Evolutionary conservation across 306 rosid genomes (phyloP).

Genomic region (Casuarina cunninghamiana): DNA sequence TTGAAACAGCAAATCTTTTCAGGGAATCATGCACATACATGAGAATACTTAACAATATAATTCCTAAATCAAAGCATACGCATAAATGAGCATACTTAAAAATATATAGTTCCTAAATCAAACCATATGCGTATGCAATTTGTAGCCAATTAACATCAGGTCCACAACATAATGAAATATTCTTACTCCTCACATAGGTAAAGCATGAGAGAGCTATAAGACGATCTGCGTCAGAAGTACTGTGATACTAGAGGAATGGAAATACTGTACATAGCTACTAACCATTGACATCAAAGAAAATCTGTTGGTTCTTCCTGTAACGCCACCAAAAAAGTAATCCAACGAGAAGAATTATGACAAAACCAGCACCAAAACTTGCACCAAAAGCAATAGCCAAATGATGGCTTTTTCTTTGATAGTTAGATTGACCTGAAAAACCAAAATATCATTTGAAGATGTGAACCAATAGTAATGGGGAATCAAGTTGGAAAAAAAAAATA

Average conservation of each 20-base stretch:
- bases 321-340: constrained; percentile 86
- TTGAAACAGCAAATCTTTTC: neutral
- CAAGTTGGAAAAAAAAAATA: constrained; percentile 4
- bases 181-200: neutral
- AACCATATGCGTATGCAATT: neutral
- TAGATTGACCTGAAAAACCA: constrained; percentile 57
- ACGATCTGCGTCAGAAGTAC: neutral
- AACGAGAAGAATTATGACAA: constrained; percentile 53
- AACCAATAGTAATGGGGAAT: constrained; percentile 12
- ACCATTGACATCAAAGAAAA: constrained; percentile 97
- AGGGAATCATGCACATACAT: constrained; percentile 5
- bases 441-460: constrained; percentile 30
- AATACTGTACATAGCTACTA: constrained; percentile 24
- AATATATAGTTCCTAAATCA: neutral
- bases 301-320: constrained; percentile 84
- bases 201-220: constrained; percentile 8
- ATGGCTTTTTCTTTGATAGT: constrained; percentile 52
- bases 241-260: neutral
- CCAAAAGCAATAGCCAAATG: constrained; percentile 75
- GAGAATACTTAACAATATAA: constrained; percentile 4
- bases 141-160: neutral
- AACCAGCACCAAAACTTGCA: constrained; percentile 81
- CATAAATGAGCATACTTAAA: constrained; percentile 3
- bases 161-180: neutral
- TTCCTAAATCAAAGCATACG: neutral